Percentiles rank a stretch among this genome's conserved stretches.
Evolutionary conservation across 768 basidiomycete genomes (phyloP).

Genomic region (Leccinum subtestaceum): DNA sequence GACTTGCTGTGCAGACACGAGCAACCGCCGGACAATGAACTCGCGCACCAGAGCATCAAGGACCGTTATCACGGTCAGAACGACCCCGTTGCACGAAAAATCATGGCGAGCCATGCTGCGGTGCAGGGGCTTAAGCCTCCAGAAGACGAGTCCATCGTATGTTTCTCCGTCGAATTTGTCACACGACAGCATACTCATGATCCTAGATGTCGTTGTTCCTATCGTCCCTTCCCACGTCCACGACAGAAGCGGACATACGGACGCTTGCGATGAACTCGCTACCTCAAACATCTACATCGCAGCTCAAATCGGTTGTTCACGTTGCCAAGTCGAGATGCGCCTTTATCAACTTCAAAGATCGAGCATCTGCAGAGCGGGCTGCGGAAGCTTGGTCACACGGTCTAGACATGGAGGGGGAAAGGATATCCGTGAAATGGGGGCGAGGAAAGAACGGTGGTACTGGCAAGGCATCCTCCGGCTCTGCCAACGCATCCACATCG

Average conservation of each 20-base stretch:
- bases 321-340: constrained; percentile 83
- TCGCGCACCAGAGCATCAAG: constrained; percentile 89
- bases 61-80: constrained; percentile 92
- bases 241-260: constrained; percentile 73
- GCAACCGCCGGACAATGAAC: constrained; percentile 74
- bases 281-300: constrained; percentile 56
- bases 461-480: constrained; percentile 32
- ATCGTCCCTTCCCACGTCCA: constrained; percentile 64
- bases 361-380: constrained; percentile 79
- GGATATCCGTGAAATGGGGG: constrained; percentile 83
- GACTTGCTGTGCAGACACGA: constrained; percentile 63
- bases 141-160: constrained; percentile 80
- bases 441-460: constrained; percentile 53
- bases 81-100: constrained; percentile 93
- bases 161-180: constrained; percentile 32
- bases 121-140: constrained; percentile 83
- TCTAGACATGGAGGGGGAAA: constrained; percentile 78
- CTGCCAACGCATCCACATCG: neutral
- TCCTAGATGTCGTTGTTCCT: constrained; percentile 82
- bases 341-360: constrained; percentile 89
- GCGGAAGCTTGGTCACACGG: constrained; percentile 91
- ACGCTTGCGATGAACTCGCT: constrained; percentile 68
- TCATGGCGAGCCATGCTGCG: constrained; percentile 77
- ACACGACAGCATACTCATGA: constrained; percentile 4
- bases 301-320: constrained; percentile 82